Conservation (phyloP, 371 early-diverging fungal species). For the Haplosporangium sp. region DNA sequence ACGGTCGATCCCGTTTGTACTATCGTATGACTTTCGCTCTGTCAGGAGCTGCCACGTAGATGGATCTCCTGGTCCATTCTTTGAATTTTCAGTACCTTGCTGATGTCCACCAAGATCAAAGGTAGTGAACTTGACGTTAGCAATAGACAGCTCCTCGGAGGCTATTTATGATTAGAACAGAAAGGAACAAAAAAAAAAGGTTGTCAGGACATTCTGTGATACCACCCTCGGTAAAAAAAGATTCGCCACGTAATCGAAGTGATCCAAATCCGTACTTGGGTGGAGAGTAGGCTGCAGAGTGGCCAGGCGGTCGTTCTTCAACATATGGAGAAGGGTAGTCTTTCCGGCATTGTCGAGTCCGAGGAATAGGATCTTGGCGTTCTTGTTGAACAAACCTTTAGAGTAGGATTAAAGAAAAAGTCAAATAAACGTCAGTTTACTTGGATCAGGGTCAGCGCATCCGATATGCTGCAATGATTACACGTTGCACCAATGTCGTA, state of each 20-base stretch:
- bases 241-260: not conserved
- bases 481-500: too few species aligned
- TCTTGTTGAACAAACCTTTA: constrained; percentile 96
- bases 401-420: not conserved
- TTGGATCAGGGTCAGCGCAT: too few species aligned
- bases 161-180: constrained; percentile 62
- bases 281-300: constrained; percentile 98
- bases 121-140: constrained; percentile 96
- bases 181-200: constrained; percentile 5
- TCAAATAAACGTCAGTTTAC: not conserved
- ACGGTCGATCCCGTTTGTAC: not conserved
- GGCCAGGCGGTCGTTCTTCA: constrained; percentile 98
- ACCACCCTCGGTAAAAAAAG: too few species aligned
- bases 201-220: not conserved
- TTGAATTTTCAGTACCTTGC: constrained; percentile 69
- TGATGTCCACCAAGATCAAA: constrained; percentile 97
- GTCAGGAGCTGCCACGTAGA: constrained; percentile 11
- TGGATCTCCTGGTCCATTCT: constrained; percentile 1
- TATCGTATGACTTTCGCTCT: not conserved
- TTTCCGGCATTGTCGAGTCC: constrained; percentile 99
- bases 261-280: constrained; percentile 81
- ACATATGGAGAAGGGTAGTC: constrained; percentile 99
- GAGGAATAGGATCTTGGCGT: constrained; percentile 98
- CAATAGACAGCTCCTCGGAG: constrained; percentile 96
- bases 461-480: too few species aligned